These are phyloP conservation scores for Lentinula edodes DNA, from an alignment of 768 basidiomycete species.

Conservation along the genomic window DNA sequence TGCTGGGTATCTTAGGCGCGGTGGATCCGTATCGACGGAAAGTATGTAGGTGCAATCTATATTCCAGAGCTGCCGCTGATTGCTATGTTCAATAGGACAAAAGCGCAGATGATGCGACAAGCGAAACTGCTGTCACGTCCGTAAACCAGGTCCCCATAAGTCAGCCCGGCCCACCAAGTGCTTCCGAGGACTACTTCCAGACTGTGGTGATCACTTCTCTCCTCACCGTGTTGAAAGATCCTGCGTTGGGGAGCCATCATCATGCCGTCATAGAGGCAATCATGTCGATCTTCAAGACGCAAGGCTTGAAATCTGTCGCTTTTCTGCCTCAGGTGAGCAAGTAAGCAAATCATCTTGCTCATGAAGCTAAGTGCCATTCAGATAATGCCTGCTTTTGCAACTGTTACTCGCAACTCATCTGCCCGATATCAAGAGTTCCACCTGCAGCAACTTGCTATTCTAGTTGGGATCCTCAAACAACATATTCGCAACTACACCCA, in stretches of 20 bases:
- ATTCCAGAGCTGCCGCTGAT: background rate
- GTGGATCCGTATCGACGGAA: constrained; percentile 94
- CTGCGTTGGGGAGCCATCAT: constrained; percentile 79
- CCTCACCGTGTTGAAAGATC: constrained; percentile 83
- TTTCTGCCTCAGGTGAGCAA: constrained; percentile 82
- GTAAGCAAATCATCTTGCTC: background rate
- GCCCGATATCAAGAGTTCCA: constrained; percentile 89
- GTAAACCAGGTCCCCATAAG: constrained; percentile 67
- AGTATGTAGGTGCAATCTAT: constrained; percentile 37
- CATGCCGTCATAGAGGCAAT: constrained; percentile 95
- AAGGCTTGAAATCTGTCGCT: constrained; percentile 91
- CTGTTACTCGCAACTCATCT: constrained; percentile 77
- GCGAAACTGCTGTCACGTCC: constrained; percentile 53
- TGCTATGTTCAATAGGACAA: constrained; percentile 34
- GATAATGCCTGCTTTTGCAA: constrained; percentile 94
- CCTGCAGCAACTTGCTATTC: constrained; percentile 90
- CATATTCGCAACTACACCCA: constrained; percentile 91
- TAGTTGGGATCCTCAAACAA: constrained; percentile 95
- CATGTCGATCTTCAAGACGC: constrained; percentile 98
- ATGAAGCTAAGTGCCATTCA: constrained; percentile 21
- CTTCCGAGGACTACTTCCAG: constrained; percentile 95
- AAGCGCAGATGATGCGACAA: constrained; percentile 58
- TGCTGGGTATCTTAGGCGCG: constrained; percentile 93
- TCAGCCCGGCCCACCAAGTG: constrained; percentile 52
- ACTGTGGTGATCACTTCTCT: constrained; percentile 90